Conservation (phyloP, 1,139 yeast genomes). For the Spathaspora sp. region DNA sequence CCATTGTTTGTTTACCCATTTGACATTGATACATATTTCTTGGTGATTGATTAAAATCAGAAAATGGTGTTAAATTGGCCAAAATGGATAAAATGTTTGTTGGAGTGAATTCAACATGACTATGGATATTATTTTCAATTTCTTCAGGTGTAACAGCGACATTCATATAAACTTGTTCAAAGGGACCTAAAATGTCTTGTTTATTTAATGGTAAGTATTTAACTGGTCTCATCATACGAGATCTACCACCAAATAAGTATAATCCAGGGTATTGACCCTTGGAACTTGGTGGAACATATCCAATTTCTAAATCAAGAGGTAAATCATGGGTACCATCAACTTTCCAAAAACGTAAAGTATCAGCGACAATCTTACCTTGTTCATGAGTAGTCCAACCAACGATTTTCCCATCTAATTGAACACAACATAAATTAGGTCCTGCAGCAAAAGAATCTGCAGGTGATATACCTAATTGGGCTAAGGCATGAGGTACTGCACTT, state of each 20-base stretch:
- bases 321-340: conserved; percentile 75
- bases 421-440: conserved; percentile 85
- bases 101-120: conserved; percentile 93
- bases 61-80: conserved; percentile 95
- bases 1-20: conserved; percentile 99
- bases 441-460: conserved; percentile 79
- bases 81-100: conserved; percentile 90
- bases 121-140: conserved; percentile 75
- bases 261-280: conserved; percentile 98
- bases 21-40: conserved; percentile 99
- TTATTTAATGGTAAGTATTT: conserved; percentile 83
- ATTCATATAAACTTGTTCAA: conserved; percentile 96
- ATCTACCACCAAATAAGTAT: conserved; percentile 83
- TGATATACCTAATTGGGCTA: conserved; percentile 77
- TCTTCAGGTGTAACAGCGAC: conserved; percentile 95
- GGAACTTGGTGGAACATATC: conserved; percentile 90
- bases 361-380: conserved; percentile 84
- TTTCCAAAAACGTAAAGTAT: conserved; percentile 90
- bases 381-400: conserved; percentile 94
- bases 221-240: conserved; percentile 96
- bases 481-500: conserved; percentile 62
- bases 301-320: conserved; percentile 87
- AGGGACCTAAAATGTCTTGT: conserved; percentile 90
- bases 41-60: conserved; percentile 98
- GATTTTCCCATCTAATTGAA: conserved; percentile 89